phyloP scores from a whole-genome alignment of 352 stramenopile genomes.

The Paralagenidium karlingii region DNA sequence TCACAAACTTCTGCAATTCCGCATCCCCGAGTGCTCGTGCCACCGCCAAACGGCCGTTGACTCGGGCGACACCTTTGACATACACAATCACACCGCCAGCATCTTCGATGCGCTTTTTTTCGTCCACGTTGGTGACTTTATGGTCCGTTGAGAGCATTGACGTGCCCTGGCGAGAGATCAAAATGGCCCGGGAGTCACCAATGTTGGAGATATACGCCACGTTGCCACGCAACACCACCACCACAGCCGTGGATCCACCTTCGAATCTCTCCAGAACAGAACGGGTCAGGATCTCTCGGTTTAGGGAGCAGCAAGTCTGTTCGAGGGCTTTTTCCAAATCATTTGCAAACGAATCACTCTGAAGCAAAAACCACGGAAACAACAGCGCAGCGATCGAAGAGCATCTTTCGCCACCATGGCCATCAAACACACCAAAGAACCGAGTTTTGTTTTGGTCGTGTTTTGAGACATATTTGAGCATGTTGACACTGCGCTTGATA shows the following conservation, averaged over 20 bases:
- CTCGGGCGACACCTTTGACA: slow-evolving; percentile 51
- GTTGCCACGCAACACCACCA: slow-evolving; percentile 34
- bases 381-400: slow-evolving; percentile 51
- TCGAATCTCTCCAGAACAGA: slow-evolving; percentile 28
- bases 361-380: slow-evolving; percentile 52
- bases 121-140: slow-evolving; percentile 47
- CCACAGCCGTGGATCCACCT: slow-evolving; percentile 50
- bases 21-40: slow-evolving; percentile 57
- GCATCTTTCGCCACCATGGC: slow-evolving; percentile 44
- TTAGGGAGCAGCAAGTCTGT: slow-evolving; percentile 38
- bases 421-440: slow-evolving; percentile 70
- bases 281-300: slow-evolving; percentile 51
- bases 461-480: slow-evolving; percentile 14
- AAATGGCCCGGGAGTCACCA: slow-evolving; percentile 58
- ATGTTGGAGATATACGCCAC: slow-evolving; percentile 55
- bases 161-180: slow-evolving; percentile 26
- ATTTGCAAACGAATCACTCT: slow-evolving; percentile 25
- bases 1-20: slow-evolving; percentile 43
- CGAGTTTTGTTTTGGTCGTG: slow-evolving; percentile 39
- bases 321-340: slow-evolving; percentile 25
- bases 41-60: slow-evolving; percentile 58
- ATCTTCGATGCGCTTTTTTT: slow-evolving; percentile 58
- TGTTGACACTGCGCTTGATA: slow-evolving; percentile 17
- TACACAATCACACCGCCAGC: slow-evolving; percentile 60
- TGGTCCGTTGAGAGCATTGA: slow-evolving; percentile 57